Evolutionary conservation across 495 filamentous ascomycete species (phyloP), one percentile per base, ranked within the genome.

Genomic region (Penicillium pulvis): DNA sequence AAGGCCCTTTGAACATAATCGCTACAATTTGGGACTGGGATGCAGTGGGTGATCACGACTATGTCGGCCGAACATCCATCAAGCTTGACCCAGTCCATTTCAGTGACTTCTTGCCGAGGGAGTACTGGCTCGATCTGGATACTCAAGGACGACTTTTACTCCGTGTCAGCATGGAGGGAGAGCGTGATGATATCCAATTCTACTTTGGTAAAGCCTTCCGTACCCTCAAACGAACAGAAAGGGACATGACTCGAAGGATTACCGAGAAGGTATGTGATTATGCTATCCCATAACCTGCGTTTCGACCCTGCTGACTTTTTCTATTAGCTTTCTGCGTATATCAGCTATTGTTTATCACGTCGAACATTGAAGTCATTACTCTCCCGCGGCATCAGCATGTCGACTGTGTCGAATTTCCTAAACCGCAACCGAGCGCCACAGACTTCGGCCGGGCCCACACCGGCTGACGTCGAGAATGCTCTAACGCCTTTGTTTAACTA

Each of bases 1-100:
- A 89, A 53, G 93, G 95, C 1, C 85, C 93, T 35, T 77, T 98
- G 42, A 97, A 96, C 64, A 87, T 99, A 64, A 94, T 97, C 61
- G 93, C 92, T 24, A 99, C 94, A 1, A 89, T 98, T 26, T 99
- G 95, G 95, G 95, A 99, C 75, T 95, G 93, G 86, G 95, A 99
- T 76, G 88, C 91, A 14, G 85, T 99, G 55, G 94, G 95, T 43
- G 95, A 99, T 67, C 94, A 99, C 60, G 95, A 99, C 66, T 98
- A 94, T 67, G 91, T 98, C 41, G 94, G 94, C 12, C 85, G 94
- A 51, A 97, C 94, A 11, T 95, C 90, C 8, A 81, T 98, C 56
- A 99, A 99, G 72, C 79, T 99, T 19, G 94, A 99, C 62, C 94
- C 94, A 10, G 80, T 89, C 31, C 91, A 97, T 75, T 99, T 99